Evolutionary conservation across 2,329 filamentous ascomycete species (phyloP), one percentile per base, ranked within the genome.

Genomic region (Clonostachys byssicola): DNA sequence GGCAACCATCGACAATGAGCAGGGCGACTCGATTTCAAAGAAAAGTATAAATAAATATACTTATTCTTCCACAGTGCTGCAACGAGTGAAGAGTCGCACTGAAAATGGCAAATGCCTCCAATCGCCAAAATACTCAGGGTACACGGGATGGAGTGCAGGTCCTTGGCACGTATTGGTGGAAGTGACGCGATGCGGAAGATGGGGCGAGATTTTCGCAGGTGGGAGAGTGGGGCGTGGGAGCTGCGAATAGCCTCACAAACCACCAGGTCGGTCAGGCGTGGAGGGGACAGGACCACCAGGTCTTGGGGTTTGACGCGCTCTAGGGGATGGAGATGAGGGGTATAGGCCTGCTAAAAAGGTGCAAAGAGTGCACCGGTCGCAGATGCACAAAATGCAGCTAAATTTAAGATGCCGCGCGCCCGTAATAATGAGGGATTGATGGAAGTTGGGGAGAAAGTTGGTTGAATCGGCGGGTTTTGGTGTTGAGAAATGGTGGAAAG

Each of bases 211-310:
- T 30, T 30, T 30, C 23, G 23, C 23, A 30, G 23, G 23, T 30
- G 23, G 23, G 36, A n/a, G 36, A 18, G 36, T 39, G 48, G 48
- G 49, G 43, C 48, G 46, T 48, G 43, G 42, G 40, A 46, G 44
- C 43, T 51, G 64, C 55, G 67, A 70, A 70, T 70, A 70, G 64
- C 67, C 62, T 70, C 67, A 70, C 63, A 52, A 57, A 48, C 52
- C 50, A 36, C 45, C 23, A 43, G 42, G 43, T 42, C 50, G 46
- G 49, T 44, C 43, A 46, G 42, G 41, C 45, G 47, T 42, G 42
- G 39, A 40, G 41, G 45, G 49, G 23, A 30, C 23, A 10, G 23
- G 23, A 30, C 23, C 23, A 30, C 23, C 23, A 30, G 23, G 8
- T 30, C 9, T 30, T 30, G 23, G 23, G 23, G 51, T 63, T 54